Evolutionary conservation across 1,284 basidiomycete species (phyloP).

Genomic region (Rhodotorula sp.): DNA sequence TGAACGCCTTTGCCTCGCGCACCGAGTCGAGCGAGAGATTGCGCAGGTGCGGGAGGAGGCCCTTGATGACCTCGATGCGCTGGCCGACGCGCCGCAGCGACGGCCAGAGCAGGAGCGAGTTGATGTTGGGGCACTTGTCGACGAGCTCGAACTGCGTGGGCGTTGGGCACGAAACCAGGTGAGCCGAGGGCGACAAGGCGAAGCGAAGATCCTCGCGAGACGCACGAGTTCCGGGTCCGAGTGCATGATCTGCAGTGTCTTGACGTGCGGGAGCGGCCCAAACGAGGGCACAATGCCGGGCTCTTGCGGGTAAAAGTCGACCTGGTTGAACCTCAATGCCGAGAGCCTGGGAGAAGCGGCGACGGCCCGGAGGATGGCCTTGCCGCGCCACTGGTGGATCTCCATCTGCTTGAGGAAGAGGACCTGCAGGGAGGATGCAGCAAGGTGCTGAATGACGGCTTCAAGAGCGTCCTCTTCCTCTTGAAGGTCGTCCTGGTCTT

Average conservation of each 20-base stretch:
- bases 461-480: not conserved
- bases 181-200: not conserved
- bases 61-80: slow-evolving; percentile 11
- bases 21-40: slow-evolving; percentile 40
- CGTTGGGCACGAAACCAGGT: not conserved
- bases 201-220: too few species aligned
- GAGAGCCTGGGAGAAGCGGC: not conserved
- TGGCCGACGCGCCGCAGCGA: slow-evolving; percentile 16
- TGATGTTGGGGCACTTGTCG: slow-evolving; percentile 23
- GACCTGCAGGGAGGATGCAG: slow-evolving; percentile 13
- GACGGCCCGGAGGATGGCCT: slow-evolving; percentile 15
- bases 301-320: slow-evolving; percentile 8
- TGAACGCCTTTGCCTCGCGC: slow-evolving; percentile 21
- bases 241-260: slow-evolving; percentile 40
- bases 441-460: slow-evolving; percentile 1
- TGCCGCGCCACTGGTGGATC: not conserved
- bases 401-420: slow-evolving; percentile 24
- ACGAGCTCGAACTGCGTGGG: slow-evolving; percentile 20
- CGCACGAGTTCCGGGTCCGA: slow-evolving; percentile 24
- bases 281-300: not conserved
- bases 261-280: slow-evolving; percentile 2
- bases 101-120: slow-evolving; percentile 40
- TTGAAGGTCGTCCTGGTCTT: not conserved
- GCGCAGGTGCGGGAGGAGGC: slow-evolving; percentile 23
- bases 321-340: slow-evolving; percentile 34